Base-by-base conservation (phyloP, 306 rosid species). In the Fagus sylvatica region DNA sequence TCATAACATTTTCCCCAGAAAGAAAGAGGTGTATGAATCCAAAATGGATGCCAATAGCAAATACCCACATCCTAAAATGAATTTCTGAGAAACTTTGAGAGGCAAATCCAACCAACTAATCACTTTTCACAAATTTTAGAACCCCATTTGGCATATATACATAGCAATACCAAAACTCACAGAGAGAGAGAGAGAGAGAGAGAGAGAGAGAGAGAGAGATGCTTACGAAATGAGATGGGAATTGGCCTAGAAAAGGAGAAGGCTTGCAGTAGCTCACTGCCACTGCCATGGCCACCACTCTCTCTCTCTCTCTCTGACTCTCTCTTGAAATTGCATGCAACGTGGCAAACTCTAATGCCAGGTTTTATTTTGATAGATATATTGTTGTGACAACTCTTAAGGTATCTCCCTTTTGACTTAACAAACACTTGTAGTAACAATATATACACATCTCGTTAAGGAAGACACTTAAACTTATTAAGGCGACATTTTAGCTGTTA, bases 241-340 rank as follows among this genome's bases (percentile, higher is more conserved):
- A 79, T 71, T 69, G 72, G 11, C 89, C 87, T 4, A 86, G 87
- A 82, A 90, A 88, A 41, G 90, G 83, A 33, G 87, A 84, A 78
- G 94, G 84, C 77, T 64, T 78, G 85, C 82, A 76, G 84, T 78
- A 82, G 90, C 84, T 84, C 79, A 71, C 69, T 71, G 85, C 84
- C 43, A 74, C 86, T 71, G 87, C 87, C 91, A 86, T 88, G 76
- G 81, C 84, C 60, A 51, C 75, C 74, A 41, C 59, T 7, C 75
- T 40, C 48, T 39, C 3, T 12, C 59, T 36, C 74, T 28, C 66
- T 72, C 19, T 33, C 66, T 6, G 1, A 2, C 16, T 8, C 42
- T 16, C 8, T 3, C 42, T 15, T 2, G 22, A 34, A 62, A 34
- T 34, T 17, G 69, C 69, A 62, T 12, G 5, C 11, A 15, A 36